Evolutionary conservation across 768 basidiomycete genomes (phyloP).

Genomic region (Hygrocybe punicea): DNA sequence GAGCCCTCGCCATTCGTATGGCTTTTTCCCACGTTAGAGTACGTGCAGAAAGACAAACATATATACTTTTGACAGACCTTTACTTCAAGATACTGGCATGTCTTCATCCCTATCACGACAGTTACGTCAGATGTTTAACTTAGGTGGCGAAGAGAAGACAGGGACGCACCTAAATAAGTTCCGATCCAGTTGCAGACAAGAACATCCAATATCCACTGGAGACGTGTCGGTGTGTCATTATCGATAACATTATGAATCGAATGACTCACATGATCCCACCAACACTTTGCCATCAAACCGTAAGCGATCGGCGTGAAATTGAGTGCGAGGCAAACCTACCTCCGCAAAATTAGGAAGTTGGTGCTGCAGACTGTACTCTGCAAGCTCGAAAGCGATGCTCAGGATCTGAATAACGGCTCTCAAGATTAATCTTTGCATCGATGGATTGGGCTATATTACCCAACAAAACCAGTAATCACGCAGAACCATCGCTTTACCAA

Average conservation of each 20-base stretch:
- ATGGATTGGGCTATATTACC: conserved; percentile 43
- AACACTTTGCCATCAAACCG: conserved; percentile 55
- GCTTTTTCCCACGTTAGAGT: conserved; percentile 40
- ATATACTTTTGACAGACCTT: conserved; percentile 50
- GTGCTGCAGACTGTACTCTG: conserved; percentile 84
- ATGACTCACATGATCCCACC: conserved; percentile 84
- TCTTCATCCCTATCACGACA: conserved; percentile 66
- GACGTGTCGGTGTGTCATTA: conserved; percentile 12
- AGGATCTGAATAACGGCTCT: conserved; percentile 54
- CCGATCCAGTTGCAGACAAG: conserved; percentile 86
- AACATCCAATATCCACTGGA: conserved; percentile 83
- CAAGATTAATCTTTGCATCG: conserved; percentile 5
- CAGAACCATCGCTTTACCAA: conserved; percentile 85
- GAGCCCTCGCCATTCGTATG: conserved; percentile 82
- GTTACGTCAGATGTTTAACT: conserved; percentile 14
- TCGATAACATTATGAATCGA: conserved; percentile 8
- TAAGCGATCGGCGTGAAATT: conserved; percentile 12
- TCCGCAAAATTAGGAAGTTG: conserved; percentile 87
- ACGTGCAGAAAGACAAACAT: conserved; percentile 11
- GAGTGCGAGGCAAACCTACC: conserved; percentile 42
- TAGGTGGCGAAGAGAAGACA: not conserved
- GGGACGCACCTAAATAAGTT: conserved; percentile 64
- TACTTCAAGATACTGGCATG: conserved; percentile 83
- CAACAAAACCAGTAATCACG: conserved; percentile 95
- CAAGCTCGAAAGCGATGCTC: conserved; percentile 83